Evolutionary conservation across 2,329 filamentous ascomycete species (phyloP).

Genomic region (Leptosphaerulina australis): DNA sequence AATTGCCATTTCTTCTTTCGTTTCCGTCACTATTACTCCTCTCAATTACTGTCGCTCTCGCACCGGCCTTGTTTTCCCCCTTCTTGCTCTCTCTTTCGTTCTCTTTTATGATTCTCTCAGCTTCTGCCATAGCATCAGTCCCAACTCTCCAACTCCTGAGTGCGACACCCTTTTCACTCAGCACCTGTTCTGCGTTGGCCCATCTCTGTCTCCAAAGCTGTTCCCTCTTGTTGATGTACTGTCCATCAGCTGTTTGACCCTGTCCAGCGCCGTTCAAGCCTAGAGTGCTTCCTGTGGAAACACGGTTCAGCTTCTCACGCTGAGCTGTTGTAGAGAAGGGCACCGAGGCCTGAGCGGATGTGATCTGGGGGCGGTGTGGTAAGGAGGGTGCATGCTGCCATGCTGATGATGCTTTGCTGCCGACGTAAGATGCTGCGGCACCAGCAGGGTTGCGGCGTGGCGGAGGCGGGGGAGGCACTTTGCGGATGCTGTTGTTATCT

Average conservation of each 20-base stretch:
- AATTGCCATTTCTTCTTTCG: background rate
- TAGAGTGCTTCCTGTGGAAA: constrained; percentile 34
- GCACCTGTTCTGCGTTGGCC: constrained; percentile 66
- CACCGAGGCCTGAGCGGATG: constrained; percentile 27
- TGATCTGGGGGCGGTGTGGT: constrained; percentile 33
- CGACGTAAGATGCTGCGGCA: constrained; percentile 47
- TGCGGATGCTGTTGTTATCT: constrained; percentile 18
- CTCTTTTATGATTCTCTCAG: constrained; percentile 65
- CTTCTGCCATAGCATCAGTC: constrained; percentile 70
- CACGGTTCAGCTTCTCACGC: constrained; percentile 32
- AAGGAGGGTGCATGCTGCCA: constrained; percentile 45
- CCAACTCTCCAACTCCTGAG: constrained; percentile 77
- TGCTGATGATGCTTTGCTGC: constrained; percentile 44
- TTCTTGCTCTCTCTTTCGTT: constrained; percentile 6
- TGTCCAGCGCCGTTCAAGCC: constrained; percentile 25
- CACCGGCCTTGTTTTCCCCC: constrained; percentile 7
- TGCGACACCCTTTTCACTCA: constrained; percentile 69
- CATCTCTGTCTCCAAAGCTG: constrained; percentile 74
- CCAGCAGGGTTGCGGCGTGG: constrained; percentile 47
- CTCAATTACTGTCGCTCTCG: background rate
- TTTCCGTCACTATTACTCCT: constrained; percentile 2
- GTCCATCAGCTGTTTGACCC: constrained; percentile 24
- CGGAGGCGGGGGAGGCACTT: constrained; percentile 43
- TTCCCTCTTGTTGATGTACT: constrained; percentile 67
- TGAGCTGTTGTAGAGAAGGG: constrained; percentile 35